Conservation (phyloP, 2,329 filamentous ascomycete species). For the Coniochaeta sp. region DNA sequence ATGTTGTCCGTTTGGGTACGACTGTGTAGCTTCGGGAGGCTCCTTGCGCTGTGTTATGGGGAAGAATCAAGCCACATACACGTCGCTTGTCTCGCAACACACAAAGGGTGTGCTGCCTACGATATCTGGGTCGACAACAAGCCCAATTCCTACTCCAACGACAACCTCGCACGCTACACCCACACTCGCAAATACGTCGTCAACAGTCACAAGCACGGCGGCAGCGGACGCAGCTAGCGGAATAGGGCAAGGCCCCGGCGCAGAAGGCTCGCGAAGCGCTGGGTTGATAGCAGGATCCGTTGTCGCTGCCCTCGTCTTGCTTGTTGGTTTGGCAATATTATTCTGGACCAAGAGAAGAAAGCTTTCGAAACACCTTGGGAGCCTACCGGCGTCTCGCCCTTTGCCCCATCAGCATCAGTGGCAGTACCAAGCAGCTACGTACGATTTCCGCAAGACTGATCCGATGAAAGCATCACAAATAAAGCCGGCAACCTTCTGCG, state of each 20-base stretch:
- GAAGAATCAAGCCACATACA: not conserved
- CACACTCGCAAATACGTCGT: not conserved
- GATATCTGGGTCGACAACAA: not conserved
- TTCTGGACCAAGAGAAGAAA: not conserved
- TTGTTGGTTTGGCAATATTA: not conserved
- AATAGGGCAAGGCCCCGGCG: not conserved
- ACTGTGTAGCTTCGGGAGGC: not conserved
- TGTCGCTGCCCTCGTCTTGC: not conserved
- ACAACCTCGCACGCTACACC: not conserved
- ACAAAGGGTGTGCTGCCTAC: not conserved
- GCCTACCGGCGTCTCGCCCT: no score
- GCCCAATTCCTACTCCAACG: not conserved
- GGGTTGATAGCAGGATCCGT: not conserved
- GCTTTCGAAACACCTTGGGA: not conserved
- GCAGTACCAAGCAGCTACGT: not conserved
- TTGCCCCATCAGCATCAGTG: not conserved
- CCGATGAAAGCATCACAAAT: not conserved
- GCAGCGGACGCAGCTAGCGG: not conserved
- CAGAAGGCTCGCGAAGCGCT: not conserved
- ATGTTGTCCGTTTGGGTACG: constrained; percentile 14
- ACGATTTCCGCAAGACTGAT: not conserved
- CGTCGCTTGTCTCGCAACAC: not conserved
- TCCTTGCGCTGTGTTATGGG: not conserved
- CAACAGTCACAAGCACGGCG: not conserved
- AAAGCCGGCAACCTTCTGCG: not conserved